These are phyloP conservation scores for Lagerstroemia speciosa DNA, from an alignment of 345 rosid genomes.

Conservation along the genomic window DNA sequence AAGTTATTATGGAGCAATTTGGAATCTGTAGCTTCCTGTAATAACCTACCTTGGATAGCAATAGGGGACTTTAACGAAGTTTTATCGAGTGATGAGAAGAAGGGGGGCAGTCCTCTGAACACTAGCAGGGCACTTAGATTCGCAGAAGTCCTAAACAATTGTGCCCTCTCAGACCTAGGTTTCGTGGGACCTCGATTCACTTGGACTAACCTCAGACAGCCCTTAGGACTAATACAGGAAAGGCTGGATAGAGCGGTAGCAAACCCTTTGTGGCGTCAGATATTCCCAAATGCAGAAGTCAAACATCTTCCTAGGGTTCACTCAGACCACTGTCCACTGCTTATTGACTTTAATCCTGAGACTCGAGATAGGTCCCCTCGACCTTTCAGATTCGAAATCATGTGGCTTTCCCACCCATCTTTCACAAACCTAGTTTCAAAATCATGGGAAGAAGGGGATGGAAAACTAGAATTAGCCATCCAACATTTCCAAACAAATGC, in stretches of 20 bases:
- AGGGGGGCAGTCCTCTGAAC: neutral
- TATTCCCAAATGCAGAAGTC: neutral
- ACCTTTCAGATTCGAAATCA: neutral
- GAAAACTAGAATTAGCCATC: no score
- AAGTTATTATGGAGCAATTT: neutral
- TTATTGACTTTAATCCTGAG: neutral
- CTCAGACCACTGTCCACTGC: neutral
- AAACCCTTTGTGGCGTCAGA: neutral
- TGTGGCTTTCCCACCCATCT: neutral
- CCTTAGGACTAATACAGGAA: neutral
- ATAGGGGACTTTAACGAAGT: conserved; percentile 3
- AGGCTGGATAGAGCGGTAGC: neutral
- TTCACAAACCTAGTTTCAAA: neutral
- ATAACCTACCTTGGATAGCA: neutral
- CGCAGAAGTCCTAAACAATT: neutral
- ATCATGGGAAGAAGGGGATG: neutral
- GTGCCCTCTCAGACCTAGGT: neutral
- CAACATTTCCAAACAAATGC: neutral
- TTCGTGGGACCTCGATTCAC: neutral
- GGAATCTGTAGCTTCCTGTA: neutral
- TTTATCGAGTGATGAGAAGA: neutral
- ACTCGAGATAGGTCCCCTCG: neutral
- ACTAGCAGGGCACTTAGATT: neutral
- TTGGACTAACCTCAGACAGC: neutral
- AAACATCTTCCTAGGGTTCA: neutral